Percentiles rank a stretch among this genome's conserved stretches.
These are phyloP conservation scores for Aspergillus transmontanensis DNA, from an alignment of 2,329 filamentous ascomycete genomes.

Conservation along the genomic window DNA sequence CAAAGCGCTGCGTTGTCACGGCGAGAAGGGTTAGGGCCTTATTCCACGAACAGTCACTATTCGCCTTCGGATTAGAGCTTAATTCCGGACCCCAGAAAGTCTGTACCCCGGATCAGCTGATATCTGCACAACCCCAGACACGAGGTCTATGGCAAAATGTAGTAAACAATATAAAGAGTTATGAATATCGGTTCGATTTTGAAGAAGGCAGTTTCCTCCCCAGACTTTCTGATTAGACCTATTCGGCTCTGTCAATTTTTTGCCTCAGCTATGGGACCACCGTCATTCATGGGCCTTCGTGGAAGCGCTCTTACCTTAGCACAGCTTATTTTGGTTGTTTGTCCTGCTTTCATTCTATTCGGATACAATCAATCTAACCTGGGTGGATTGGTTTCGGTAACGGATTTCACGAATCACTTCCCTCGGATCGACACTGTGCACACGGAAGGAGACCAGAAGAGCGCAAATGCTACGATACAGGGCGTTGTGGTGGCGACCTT, in stretches of 20 bases:
- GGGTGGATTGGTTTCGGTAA: constrained; percentile 12
- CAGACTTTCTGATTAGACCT: background rate
- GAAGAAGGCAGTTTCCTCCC: background rate
- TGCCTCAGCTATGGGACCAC: background rate
- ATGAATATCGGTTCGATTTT: background rate
- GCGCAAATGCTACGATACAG: constrained; percentile 48
- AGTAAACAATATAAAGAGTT: background rate
- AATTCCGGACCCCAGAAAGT: background rate
- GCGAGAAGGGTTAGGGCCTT: background rate
- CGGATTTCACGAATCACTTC: constrained; percentile 45
- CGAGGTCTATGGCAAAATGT: background rate
- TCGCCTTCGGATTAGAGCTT: background rate
- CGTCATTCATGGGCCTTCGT: background rate
- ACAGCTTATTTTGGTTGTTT: constrained; percentile 17
- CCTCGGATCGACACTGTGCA: constrained; percentile 53
- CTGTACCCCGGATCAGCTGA: background rate
- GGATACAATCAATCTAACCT: constrained; percentile 56
- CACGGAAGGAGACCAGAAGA: constrained; percentile 44
- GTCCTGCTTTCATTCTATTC: constrained; percentile 50
- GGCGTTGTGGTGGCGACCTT: constrained; percentile 30
- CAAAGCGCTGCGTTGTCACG: background rate
- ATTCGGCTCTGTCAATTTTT: no score
- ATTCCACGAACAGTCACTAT: background rate
- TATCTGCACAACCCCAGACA: background rate
- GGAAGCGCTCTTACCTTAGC: constrained; percentile 9